A percentile compares a stretch with the other conserved stretches of the same genome.
Conservation (phyloP, 805 yeast species). For the Candida yuanshanica region DNA sequence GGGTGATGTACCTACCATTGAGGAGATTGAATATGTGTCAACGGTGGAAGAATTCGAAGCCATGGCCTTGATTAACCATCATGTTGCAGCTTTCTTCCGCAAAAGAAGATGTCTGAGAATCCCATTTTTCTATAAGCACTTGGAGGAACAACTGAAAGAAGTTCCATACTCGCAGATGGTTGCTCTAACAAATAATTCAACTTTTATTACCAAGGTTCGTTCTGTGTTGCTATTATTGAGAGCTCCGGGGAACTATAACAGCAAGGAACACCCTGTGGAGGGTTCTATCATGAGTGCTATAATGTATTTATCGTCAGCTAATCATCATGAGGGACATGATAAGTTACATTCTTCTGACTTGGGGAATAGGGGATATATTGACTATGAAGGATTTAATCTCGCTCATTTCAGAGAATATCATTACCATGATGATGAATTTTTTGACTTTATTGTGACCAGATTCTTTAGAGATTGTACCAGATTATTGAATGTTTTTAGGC, state of each 20-base stretch:
- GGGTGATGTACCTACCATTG: not conserved
- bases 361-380: not conserved
- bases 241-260: not conserved
- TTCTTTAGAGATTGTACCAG: conserved; percentile 3
- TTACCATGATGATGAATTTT: conserved; percentile 4
- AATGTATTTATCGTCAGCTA: not conserved
- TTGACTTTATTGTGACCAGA: not conserved
- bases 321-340: not conserved
- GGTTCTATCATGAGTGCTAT: not conserved
- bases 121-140: not conserved
- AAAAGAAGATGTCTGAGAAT: not conserved
- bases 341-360: conserved; percentile 2
- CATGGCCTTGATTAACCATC: not conserved
- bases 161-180: not conserved
- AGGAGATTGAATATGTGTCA: not conserved
- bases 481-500: not conserved
- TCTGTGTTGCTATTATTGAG: not conserved
- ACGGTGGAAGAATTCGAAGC: not conserved
- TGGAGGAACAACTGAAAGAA: not conserved
- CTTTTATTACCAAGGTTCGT: not conserved
- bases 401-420: not conserved
- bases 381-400: not conserved
- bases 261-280: not conserved
- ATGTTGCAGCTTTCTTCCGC: not conserved
- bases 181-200: not conserved